Evolutionary conservation across 768 basidiomycete species (phyloP).

Genomic region (Lentinula edodes): DNA sequence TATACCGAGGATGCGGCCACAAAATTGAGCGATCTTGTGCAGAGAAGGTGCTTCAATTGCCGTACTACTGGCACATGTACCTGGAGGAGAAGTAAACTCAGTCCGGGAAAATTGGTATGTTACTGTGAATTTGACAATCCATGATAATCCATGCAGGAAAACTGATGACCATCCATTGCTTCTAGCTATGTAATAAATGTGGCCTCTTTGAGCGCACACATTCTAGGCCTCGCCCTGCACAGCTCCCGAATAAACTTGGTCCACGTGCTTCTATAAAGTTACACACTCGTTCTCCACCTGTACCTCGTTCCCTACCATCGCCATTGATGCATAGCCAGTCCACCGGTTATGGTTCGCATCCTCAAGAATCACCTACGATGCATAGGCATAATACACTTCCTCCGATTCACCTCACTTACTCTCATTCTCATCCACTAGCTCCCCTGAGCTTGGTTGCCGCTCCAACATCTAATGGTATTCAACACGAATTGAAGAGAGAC

Average conservation of each 20-base stretch:
- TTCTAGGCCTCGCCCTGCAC: constrained; percentile 71
- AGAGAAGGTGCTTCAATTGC: constrained; percentile 79
- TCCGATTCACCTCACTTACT: constrained; percentile 4
- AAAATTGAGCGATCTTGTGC: constrained; percentile 71
- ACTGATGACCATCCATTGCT: neutral
- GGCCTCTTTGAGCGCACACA: constrained; percentile 80
- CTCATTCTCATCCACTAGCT: constrained; percentile 6
- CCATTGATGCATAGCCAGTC: neutral
- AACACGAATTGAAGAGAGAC: neutral
- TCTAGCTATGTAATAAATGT: constrained; percentile 62
- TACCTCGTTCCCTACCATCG: constrained; percentile 18
- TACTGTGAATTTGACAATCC: constrained; percentile 18
- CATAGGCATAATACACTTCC: constrained; percentile 6
- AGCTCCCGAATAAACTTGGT: constrained; percentile 76
- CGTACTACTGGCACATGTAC: constrained; percentile 82
- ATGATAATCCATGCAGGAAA: neutral
- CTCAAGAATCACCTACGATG: neutral
- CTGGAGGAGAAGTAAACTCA: constrained; percentile 72
- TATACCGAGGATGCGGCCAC: constrained; percentile 79
- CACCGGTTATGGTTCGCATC: neutral
- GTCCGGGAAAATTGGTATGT: constrained; percentile 73
- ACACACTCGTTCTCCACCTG: constrained; percentile 42
- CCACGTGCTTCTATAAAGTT: constrained; percentile 51
- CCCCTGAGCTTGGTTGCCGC: constrained; percentile 1
- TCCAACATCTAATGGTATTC: neutral